Base-by-base conservation (phyloP, 1,284 basidiomycete genomes). In the Tilletiopsis washingtonensis region DNA sequence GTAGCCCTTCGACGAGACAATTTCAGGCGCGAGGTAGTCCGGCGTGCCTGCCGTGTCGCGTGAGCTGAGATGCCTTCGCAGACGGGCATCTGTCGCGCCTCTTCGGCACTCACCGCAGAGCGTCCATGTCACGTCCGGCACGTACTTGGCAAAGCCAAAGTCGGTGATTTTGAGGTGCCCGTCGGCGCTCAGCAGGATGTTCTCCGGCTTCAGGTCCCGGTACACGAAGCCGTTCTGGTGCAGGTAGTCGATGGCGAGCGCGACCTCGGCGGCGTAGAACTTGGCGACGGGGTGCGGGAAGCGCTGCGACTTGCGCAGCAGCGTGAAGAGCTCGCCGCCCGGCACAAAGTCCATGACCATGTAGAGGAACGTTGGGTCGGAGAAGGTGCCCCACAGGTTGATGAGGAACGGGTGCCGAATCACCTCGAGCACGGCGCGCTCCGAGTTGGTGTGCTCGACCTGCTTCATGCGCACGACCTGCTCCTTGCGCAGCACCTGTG, bases 331-430 rank as follows among this genome's bases (percentile, higher is more conserved):
- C 75, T 99, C 93, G 17, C 93, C 93, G 19, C 93, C 93, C 0
- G 91, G 89, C 3, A 98, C 93, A 73, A 96, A 99, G 76, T 98
- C 94, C 93, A 98, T 97, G 51, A 98, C 91, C 91, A 99, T 96
- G 78, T 94, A 99, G 12, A 98, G 78, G 72, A 96, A 97, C 40
- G 86, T 80, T 9, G 83, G 77, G 67, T 97, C 93, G 66, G 94
- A 89, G 76, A 98, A 98, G 1, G 88, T 87, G 23, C 93, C 94
- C 93, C 93, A 98, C 4, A 98, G 81, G 69, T 96, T 98, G 77
- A 98, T 84, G 59, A 98, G 86, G 76, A 98, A 98, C 2, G 91
- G 88, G 74, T 97, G 91, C 46, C 91, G 84, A 0, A 94, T 88
- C 24, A 83, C 81, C 51, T 86, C 83, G 40, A 98, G 81, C 79